phyloP scores from a whole-genome alignment of 2,329 filamentous ascomycete genomes.

The Fusarium multiceps region DNA sequence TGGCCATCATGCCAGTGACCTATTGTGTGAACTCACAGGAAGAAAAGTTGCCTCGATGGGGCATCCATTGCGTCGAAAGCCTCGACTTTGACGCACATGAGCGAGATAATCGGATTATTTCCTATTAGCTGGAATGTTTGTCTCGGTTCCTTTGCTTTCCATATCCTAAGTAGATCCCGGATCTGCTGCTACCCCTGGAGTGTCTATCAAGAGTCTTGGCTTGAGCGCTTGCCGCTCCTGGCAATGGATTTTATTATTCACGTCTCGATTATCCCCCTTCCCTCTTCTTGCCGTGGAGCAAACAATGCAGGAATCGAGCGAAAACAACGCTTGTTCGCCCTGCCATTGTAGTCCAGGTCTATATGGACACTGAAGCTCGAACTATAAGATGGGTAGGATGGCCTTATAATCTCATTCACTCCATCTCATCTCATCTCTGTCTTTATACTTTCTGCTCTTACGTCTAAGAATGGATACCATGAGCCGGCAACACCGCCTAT shows the following conservation, averaged over 20 bases:
- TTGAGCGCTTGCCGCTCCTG: background rate
- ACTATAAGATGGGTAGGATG: background rate
- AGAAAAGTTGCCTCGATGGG: background rate
- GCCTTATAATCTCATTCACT: too few species aligned
- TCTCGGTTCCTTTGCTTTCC: background rate
- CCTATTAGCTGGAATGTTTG: background rate
- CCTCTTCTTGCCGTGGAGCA: background rate
- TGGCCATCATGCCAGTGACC: too few species aligned
- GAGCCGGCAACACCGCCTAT: background rate
- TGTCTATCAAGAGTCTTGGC: background rate
- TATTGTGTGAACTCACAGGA: background rate
- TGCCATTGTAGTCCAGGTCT: background rate
- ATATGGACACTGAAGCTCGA: background rate
- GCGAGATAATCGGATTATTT: background rate
- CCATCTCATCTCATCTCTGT: background rate
- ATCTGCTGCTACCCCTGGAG: background rate
- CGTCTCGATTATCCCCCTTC: background rate
- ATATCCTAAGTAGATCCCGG: background rate
- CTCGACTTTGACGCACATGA: background rate
- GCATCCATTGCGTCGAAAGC: background rate
- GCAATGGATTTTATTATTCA: background rate
- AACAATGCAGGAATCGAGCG: background rate
- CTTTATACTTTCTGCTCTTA: background rate
- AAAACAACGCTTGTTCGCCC: slow-evolving; percentile 10
- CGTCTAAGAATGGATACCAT: background rate